A percentile compares a stretch with the other conserved stretches of the same genome.
phyloP scores from a whole-genome alignment of 495 filamentous ascomycete genomes.

The Penicillium subrubescens region DNA sequence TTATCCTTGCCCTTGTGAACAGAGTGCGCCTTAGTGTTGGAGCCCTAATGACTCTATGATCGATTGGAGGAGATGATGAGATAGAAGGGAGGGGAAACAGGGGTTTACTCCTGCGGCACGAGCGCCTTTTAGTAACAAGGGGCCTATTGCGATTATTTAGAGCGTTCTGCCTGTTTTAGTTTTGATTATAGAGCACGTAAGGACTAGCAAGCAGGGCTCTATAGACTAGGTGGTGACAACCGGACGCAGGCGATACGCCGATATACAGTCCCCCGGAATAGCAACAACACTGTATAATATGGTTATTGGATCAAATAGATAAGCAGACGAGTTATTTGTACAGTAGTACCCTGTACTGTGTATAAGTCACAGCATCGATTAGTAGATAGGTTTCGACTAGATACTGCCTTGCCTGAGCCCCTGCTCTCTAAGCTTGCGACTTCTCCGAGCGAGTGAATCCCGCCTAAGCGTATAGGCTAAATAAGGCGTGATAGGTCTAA shows the following conservation, averaged over 20 bases:
- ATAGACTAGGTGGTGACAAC: background rate
- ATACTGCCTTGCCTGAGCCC: slow-evolving; percentile 4
- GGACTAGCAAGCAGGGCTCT: slow-evolving; percentile 4
- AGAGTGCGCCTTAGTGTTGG: slow-evolving; percentile 1
- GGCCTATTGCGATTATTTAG: background rate
- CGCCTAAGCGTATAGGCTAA: slow-evolving; percentile 3
- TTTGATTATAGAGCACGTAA: slow-evolving; percentile 1
- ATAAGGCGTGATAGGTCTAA: slow-evolving; percentile 11
- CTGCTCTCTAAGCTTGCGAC: slow-evolving; percentile 9
- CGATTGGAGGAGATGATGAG: slow-evolving; percentile 2
- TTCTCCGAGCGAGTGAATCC: background rate
- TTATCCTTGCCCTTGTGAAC: background rate
- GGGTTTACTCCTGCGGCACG: background rate
- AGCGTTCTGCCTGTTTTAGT: background rate
- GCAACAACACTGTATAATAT: background rate
- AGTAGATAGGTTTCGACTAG: slow-evolving; percentile 10
- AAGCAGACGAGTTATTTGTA: background rate
- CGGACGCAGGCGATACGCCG: slow-evolving; percentile 1
- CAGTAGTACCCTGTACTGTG: background rate
- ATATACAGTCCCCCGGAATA: slow-evolving; percentile 3
- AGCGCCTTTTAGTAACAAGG: background rate
- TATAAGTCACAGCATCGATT: slow-evolving; percentile 9
- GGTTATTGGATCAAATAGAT: background rate
- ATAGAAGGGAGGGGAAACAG: background rate
- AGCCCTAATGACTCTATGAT: slow-evolving; percentile 1